A percentile compares a stretch with the other conserved stretches of the same genome.
Conservation (phyloP, 2,329 filamentous ascomycete genomes). For the Colletotrichum costaricense region DNA sequence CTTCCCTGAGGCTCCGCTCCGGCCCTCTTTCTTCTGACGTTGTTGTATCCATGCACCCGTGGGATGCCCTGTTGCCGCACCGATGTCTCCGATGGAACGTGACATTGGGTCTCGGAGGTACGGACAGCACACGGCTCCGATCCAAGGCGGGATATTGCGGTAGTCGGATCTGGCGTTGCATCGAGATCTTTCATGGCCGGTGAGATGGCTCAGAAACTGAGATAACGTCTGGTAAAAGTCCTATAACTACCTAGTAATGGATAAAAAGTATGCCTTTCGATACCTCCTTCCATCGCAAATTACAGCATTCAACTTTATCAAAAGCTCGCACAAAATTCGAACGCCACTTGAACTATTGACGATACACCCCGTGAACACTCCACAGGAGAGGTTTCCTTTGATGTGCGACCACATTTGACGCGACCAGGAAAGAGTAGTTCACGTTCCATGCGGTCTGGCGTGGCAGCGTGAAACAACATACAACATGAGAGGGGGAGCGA, state of each 20-base stretch:
- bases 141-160: not conserved
- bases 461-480: not conserved
- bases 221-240: not conserved
- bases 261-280: too few species aligned
- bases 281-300: too few species aligned
- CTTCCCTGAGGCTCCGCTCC: constrained; percentile 25
- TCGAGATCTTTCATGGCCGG: not conserved
- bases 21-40: too few species aligned
- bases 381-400: too few species aligned
- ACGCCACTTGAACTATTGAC: too few species aligned
- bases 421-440: too few species aligned
- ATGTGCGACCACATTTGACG: too few species aligned
- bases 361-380: too few species aligned
- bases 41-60: too few species aligned
- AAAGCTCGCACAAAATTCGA: too few species aligned
- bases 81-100: constrained; percentile 32
- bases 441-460: not conserved
- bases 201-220: not conserved
- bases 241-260: too few species aligned
- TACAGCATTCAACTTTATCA: too few species aligned
- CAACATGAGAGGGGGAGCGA: not conserved
- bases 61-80: not conserved
- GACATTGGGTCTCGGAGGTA: constrained; percentile 2
- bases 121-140: not conserved
- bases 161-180: not conserved